Base-by-base conservation (phyloP, 2,329 filamentous ascomycete species). In the Blastomyces silverae region DNA sequence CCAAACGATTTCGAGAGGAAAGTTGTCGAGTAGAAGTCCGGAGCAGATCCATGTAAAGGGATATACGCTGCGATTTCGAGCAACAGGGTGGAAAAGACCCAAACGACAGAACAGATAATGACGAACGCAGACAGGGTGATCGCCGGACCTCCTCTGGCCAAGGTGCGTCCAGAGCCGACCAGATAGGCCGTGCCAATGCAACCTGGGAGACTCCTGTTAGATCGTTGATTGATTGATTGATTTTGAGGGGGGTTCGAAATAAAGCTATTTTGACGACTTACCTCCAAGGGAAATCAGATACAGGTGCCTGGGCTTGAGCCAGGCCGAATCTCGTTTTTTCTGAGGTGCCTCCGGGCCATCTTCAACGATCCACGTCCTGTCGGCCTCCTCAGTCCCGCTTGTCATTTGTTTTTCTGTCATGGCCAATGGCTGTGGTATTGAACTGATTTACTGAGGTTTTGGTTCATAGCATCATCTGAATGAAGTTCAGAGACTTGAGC, bases 1-100 rank as follows among this genome's bases (percentile, higher is more conserved):
- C 78, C 80, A 10, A 80, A 28, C 22, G 74, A 53, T 53, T 53
- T 31, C 25, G 50, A 31, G 50, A 53, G 50, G 79, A 63, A 68
- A 42, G 53, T 53, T 34, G 44, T 50, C 4, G 58, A 39, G 20
- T 68, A 68, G 31, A 61, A 65, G 13, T 53, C 48, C 61, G 61
- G 55, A 37, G 64, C 39, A 8, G 37, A 55, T 3, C 66, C 66
- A 31, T 50, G 28, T 2, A 67, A n/a, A 7, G 66, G 67, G 34
- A 68, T n/a, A 48, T 57, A 66, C 3, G 67, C 48, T 2, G 46
- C 42, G 11, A 68, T 64, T 55, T 66, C 56, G 56, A 64, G 61
- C 44, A 63, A 25, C 34, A 63, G 44, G 2, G 48, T 63, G 50
- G 48, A 63, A 63, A 63, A 63, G 48, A 56, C 48, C 42, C 44